A percentile compares a stretch with the other conserved stretches of the same genome.
Evolutionary conservation across 2,329 filamentous ascomycete genomes (phyloP).

Genomic region (Fusarium mundagurra): DNA sequence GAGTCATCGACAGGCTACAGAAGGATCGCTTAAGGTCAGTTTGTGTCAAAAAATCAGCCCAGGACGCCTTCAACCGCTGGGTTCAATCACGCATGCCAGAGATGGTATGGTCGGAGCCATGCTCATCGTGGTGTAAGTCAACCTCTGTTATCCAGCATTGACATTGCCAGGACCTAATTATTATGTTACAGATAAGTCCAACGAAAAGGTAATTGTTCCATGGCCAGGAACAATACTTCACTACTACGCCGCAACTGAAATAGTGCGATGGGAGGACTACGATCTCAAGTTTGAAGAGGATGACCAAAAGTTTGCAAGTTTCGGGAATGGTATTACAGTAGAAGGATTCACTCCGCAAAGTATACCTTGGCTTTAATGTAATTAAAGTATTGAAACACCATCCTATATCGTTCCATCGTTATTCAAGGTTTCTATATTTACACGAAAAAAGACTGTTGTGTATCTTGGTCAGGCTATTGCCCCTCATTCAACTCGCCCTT

Average conservation of each 20-base stretch:
- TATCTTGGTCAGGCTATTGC: no score
- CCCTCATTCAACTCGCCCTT: no score
- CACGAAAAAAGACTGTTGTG: no score
- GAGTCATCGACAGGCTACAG: background rate
- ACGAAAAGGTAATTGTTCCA: background rate
- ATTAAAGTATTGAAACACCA: no score
- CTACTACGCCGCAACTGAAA: background rate
- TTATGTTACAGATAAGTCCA: background rate
- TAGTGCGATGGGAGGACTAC: background rate
- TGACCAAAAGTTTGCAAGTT: background rate
- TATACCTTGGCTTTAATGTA: background rate
- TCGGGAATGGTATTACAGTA: background rate
- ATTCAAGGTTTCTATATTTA: no score
- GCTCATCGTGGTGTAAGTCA: background rate
- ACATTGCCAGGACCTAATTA: background rate
- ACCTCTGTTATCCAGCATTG: background rate
- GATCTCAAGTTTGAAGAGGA: background rate
- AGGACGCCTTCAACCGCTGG: background rate
- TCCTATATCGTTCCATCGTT: no score
- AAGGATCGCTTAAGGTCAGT: background rate
- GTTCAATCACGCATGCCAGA: background rate
- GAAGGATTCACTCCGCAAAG: background rate
- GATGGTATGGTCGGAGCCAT: background rate
- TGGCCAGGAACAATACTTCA: background rate
- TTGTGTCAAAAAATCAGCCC: background rate